phyloP scores from a whole-genome alignment of 805 yeast species.

The Kodamaea fukazawae region DNA sequence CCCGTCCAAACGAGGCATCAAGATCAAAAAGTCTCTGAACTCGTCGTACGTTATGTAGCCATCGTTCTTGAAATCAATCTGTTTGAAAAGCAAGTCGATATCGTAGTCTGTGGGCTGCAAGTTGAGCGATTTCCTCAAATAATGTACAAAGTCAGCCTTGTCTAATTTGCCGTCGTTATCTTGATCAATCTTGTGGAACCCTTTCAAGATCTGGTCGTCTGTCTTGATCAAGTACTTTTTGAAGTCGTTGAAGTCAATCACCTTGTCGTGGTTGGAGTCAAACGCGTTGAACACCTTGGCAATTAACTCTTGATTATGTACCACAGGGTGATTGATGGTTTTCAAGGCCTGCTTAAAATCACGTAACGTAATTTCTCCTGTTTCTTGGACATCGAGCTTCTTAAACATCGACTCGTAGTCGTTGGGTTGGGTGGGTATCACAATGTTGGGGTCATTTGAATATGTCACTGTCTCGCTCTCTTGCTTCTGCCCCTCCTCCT shows the following conservation, averaged over 20 bases:
- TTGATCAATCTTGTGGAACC: slow-evolving; percentile 65
- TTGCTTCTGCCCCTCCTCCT: background rate
- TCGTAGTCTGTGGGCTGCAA: slow-evolving; percentile 51
- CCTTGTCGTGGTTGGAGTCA: slow-evolving; percentile 54
- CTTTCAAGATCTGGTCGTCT: slow-evolving; percentile 65
- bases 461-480: background rate
- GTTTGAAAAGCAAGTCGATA: slow-evolving; percentile 54
- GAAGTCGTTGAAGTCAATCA: slow-evolving; percentile 65
- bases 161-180: slow-evolving; percentile 73
- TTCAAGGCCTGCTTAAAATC: slow-evolving; percentile 49
- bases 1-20: slow-evolving; percentile 79
- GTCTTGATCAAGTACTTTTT: slow-evolving; percentile 61
- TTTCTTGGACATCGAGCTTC: slow-evolving; percentile 34
- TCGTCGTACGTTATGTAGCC: slow-evolving; percentile 80
- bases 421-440: slow-evolving; percentile 13
- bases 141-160: slow-evolving; percentile 62
- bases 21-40: slow-evolving; percentile 76
- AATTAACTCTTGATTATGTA: slow-evolving; percentile 57
- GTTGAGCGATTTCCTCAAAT: slow-evolving; percentile 54
- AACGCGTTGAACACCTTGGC: slow-evolving; percentile 55
- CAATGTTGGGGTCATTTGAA: slow-evolving; percentile 1
- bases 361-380: slow-evolving; percentile 48
- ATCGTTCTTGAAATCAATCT: slow-evolving; percentile 52
- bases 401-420: slow-evolving; percentile 36
- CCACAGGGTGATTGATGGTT: slow-evolving; percentile 59